A percentile compares a stretch with the other conserved stretches of the same genome.
phyloP scores from a whole-genome alignment of 345 rosid species.

The Orychophragmus violaceus region DNA sequence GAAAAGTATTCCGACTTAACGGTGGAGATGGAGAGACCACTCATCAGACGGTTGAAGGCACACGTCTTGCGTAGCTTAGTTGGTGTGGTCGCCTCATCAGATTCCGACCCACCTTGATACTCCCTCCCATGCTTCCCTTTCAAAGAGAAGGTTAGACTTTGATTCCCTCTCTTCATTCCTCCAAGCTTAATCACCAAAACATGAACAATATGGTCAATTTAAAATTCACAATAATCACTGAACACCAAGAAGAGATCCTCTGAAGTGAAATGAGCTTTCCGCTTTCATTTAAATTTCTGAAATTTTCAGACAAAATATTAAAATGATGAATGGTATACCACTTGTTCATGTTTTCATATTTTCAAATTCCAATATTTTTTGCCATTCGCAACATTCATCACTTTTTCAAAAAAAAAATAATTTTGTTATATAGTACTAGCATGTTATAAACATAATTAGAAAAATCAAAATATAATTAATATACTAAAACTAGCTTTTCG shows the following conservation, averaged over 20 bases:
- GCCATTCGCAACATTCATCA: too few species aligned
- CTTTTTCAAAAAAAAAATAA: too few species aligned
- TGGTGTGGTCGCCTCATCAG: constrained; percentile 65
- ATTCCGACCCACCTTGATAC: constrained; percentile 46
- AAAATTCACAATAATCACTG: neutral
- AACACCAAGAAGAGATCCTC: neutral
- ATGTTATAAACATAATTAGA: too few species aligned
- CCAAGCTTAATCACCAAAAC: constrained; percentile 44
- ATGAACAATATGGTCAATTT: neutral
- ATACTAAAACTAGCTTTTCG: too few species aligned
- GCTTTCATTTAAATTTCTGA: too few species aligned
- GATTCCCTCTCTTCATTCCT: constrained; percentile 59
- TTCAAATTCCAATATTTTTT: too few species aligned
- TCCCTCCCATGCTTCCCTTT: constrained; percentile 45
- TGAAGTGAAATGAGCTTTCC: neutral
- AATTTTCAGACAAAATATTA: neutral
- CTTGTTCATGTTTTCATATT: too few species aligned
- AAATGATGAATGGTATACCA: too few species aligned
- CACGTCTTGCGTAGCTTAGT: constrained; percentile 54
- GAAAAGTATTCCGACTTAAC: constrained; percentile 21
- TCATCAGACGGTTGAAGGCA: constrained; percentile 55
- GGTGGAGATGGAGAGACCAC: constrained; percentile 43
- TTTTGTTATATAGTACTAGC: too few species aligned
- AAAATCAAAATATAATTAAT: too few species aligned
- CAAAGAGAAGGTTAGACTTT: constrained; percentile 50